Evolutionary conservation across 257 asterid species (phyloP).

Genomic region (Dorcoceras hygrometricum): DNA sequence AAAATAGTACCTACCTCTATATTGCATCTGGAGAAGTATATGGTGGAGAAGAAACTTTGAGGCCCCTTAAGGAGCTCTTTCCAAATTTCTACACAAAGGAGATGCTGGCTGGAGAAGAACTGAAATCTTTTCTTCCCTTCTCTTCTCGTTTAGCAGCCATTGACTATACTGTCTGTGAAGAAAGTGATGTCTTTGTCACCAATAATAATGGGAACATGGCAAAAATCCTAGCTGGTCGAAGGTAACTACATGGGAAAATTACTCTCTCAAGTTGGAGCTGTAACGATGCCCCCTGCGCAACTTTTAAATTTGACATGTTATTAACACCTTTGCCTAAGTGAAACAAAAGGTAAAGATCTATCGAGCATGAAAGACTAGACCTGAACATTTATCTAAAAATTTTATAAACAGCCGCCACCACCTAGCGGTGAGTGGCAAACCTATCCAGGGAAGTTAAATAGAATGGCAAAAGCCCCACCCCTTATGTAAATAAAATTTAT

Average conservation of each 20-base stretch:
- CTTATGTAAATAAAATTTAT: neutral
- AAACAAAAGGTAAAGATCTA: neutral
- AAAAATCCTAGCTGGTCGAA: conserved; percentile 94
- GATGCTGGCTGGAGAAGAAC: conserved; percentile 78
- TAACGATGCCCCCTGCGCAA: conserved; percentile 4
- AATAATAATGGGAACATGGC: conserved; percentile 99
- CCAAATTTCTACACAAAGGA: conserved; percentile 95
- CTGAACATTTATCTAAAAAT: conserved; percentile 1
- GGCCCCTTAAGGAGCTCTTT: conserved; percentile 89
- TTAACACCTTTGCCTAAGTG: neutral
- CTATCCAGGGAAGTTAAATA: no score
- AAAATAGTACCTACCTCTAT: conserved; percentile 71
- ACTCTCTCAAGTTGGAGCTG: conserved; percentile 18
- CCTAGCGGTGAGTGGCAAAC: no score
- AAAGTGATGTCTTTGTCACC: conserved; percentile 94
- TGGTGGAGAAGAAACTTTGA: conserved; percentile 95
- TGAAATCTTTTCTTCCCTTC: conserved; percentile 66
- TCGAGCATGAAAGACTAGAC: neutral
- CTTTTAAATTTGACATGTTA: neutral
- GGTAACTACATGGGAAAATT: conserved; percentile 43
- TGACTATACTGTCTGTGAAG: conserved; percentile 90
- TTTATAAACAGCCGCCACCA: conserved; percentile 2
- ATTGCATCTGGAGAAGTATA: conserved; percentile 99
- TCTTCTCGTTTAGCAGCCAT: conserved; percentile 97
- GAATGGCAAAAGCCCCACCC: no score